phyloP scores from a whole-genome alignment of 2,329 filamentous ascomycete genomes.

The Davidsoniella virescens region DNA sequence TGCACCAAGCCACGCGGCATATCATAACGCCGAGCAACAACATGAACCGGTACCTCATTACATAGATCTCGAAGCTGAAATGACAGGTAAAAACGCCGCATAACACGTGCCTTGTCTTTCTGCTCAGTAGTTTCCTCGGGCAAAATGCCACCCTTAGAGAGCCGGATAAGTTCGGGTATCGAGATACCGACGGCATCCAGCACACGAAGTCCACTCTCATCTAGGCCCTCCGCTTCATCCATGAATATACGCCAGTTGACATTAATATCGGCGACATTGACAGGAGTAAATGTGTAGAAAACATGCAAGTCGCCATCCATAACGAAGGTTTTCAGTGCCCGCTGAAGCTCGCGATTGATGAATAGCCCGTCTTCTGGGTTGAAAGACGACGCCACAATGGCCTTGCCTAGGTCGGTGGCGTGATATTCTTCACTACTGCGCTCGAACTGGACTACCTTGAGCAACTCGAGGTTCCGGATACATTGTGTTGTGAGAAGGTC shows the following conservation, averaged over 20 bases:
- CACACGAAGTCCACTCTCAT: constrained; percentile 55
- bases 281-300: constrained; percentile 60
- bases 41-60: constrained; percentile 56
- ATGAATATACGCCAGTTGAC: constrained; percentile 61
- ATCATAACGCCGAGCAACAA: constrained; percentile 53
- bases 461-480: constrained; percentile 37
- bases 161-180: constrained; percentile 47
- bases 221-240: constrained; percentile 51
- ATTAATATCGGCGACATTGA: constrained; percentile 34
- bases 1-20: constrained; percentile 56
- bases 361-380: constrained; percentile 62
- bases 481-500: constrained; percentile 39
- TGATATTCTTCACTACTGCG: constrained; percentile 31
- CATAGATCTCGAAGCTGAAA: constrained; percentile 65
- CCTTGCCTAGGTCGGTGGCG: constrained; percentile 50
- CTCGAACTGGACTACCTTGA: constrained; percentile 34
- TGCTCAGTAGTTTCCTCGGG: constrained; percentile 47
- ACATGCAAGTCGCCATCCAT: constrained; percentile 72
- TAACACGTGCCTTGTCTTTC: constrained; percentile 43
- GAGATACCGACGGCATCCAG: constrained; percentile 52
- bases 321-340: constrained; percentile 55
- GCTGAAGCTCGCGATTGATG: constrained; percentile 50
- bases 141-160: constrained; percentile 51
- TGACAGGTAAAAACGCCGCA: constrained; percentile 57
- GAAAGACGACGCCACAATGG: constrained; percentile 56